Evolutionary conservation across 441 rosid species (phyloP).

Genomic region (Breynia disticha): DNA sequence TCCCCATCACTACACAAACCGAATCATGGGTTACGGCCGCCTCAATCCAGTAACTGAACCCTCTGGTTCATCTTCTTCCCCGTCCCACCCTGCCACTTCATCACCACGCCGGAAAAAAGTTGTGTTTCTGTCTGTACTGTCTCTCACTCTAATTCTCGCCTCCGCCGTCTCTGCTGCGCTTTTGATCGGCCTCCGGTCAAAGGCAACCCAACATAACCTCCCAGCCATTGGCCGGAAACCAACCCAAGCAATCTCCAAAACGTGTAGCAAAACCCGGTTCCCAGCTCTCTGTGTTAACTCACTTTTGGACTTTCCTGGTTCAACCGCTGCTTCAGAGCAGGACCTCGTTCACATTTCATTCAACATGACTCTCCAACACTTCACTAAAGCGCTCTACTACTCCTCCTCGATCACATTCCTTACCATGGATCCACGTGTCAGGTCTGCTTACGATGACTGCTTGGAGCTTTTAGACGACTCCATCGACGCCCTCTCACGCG

Average conservation of each 20-base stretch:
- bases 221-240: conserved; percentile 35
- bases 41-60: no score
- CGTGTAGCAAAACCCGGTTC: conserved; percentile 57
- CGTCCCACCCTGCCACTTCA: conserved; percentile 7
- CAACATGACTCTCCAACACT: conserved; percentile 75
- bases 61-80: conserved; percentile 10
- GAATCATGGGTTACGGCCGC: no score
- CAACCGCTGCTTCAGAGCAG: conserved; percentile 42
- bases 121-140: conserved; percentile 34
- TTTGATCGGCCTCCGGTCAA: conserved; percentile 28
- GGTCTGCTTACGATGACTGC: conserved; percentile 80
- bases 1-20: conserved; percentile 8
- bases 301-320: conserved; percentile 59
- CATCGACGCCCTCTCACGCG: conserved; percentile 55
- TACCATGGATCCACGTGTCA: conserved; percentile 47
- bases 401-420: conserved; percentile 39
- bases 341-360: conserved; percentile 85
- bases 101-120: conserved; percentile 27
- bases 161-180: conserved; percentile 44
- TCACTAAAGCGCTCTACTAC: conserved; percentile 60
- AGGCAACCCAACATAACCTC: conserved; percentile 12
- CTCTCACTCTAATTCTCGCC: conserved; percentile 37
- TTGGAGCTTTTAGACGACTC: conserved; percentile 85
- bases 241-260: conserved; percentile 50
- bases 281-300: conserved; percentile 61